Evolutionary conservation across 176 grass and related monocot species (phyloP).

Genomic region (Musa troglodytarum): DNA sequence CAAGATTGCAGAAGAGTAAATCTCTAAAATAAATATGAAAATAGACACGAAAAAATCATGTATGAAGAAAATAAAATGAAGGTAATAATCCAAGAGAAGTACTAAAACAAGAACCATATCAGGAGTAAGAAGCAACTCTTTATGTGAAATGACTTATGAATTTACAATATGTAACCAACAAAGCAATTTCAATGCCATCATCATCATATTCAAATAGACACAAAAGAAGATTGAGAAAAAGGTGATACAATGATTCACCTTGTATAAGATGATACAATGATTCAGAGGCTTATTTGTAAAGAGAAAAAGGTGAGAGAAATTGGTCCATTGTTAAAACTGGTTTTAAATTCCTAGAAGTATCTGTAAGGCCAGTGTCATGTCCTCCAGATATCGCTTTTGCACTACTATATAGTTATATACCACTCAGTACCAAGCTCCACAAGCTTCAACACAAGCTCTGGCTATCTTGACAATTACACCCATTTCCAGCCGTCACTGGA

Average conservation of each 20-base stretch:
- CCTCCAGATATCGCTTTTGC: not conserved
- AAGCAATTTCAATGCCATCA: not conserved
- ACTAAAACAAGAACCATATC: not conserved
- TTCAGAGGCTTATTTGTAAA: not conserved
- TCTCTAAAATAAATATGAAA: constrained; percentile 4
- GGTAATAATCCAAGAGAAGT: not conserved
- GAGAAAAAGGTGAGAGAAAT: not conserved
- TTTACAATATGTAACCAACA: not conserved
- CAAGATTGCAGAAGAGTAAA: not conserved
- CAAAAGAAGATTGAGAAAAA: not conserved
- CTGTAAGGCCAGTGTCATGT: not conserved
- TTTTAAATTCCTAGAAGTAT: not conserved
- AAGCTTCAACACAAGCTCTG: not conserved
- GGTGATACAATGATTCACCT: not conserved
- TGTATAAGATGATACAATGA: not conserved
- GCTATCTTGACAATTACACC: not conserved
- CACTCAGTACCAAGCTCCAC: not conserved
- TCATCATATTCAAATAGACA: not conserved
- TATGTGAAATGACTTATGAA: not conserved
- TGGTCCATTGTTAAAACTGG: not conserved
- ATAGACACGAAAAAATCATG: not conserved
- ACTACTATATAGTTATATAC: not conserved
- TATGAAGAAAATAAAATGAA: not conserved
- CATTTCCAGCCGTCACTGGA: not conserved
- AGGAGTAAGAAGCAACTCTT: not conserved